These are phyloP conservation scores for Septoria linicola DNA, from an alignment of 2,329 filamentous ascomycete genomes.

Conservation along the genomic window DNA sequence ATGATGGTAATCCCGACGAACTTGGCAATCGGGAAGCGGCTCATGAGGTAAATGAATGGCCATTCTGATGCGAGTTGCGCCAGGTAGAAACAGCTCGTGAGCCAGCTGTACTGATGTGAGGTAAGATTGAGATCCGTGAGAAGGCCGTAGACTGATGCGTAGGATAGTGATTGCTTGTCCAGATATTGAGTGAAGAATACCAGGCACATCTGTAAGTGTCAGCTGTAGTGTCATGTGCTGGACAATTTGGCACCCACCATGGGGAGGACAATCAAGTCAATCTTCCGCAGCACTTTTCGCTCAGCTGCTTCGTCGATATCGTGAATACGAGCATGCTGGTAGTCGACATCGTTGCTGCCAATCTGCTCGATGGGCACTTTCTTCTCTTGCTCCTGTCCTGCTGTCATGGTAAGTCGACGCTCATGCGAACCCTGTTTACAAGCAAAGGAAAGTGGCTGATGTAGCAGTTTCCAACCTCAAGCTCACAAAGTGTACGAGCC, in stretches of 20 bases:
- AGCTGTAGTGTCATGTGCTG: neutral
- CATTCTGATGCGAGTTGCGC: conserved; percentile 47
- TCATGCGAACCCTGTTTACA: neutral
- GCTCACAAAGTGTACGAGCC: neutral
- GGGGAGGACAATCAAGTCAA: conserved; percentile 23
- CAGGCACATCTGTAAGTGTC: conserved; percentile 26
- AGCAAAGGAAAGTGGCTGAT: neutral
- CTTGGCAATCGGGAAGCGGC: conserved; percentile 49
- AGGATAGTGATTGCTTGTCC: conserved; percentile 53
- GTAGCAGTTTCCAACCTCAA: neutral
- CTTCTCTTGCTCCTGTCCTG: conserved; percentile 10
- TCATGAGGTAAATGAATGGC: conserved; percentile 55
- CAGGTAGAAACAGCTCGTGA: conserved; percentile 48
- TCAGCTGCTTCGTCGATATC: conserved; percentile 10
- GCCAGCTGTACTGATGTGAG: conserved; percentile 52
- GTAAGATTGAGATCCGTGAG: conserved; percentile 49
- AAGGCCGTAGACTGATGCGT: conserved; percentile 51
- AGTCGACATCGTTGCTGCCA: conserved; percentile 10
- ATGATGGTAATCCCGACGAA: conserved; percentile 51
- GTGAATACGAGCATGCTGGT: conserved; percentile 7
- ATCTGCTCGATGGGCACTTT: conserved; percentile 2
- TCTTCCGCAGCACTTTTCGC: conserved; percentile 22
- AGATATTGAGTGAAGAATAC: conserved; percentile 40
- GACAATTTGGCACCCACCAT: conserved; percentile 13
- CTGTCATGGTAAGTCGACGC: neutral